Conservation (phyloP, 176 grass and related monocot genomes). For the Panicum miliaceum region DNA sequence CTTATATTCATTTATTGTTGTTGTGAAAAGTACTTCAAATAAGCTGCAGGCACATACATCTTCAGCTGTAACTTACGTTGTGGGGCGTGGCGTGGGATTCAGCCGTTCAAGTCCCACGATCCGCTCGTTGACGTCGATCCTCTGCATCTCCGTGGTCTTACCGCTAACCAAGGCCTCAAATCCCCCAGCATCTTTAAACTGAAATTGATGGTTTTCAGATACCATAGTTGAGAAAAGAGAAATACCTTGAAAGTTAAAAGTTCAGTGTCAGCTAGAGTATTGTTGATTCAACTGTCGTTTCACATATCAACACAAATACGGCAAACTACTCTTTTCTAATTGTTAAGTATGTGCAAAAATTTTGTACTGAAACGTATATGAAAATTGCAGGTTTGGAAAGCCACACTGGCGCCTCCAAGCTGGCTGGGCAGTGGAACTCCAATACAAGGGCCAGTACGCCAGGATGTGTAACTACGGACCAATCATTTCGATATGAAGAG, state of each 20-base stretch:
- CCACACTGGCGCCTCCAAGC: neutral
- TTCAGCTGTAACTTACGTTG: constrained; percentile 54
- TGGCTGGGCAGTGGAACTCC: neutral
- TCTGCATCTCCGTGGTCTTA: constrained; percentile 88
- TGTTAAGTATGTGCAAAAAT: neutral
- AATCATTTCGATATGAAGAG: neutral
- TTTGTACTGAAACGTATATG: neutral
- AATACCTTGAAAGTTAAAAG: neutral
- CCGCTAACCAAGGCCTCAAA: constrained; percentile 77
- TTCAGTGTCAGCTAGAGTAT: neutral
- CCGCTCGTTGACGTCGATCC: constrained; percentile 90
- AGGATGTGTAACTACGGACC: neutral
- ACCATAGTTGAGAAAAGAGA: neutral
- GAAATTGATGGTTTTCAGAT: constrained; percentile 42
- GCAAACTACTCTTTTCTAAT: neutral
- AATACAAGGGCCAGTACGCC: neutral
- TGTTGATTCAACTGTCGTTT: neutral
- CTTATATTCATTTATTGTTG: neutral
- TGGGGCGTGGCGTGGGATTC: constrained; percentile 80
- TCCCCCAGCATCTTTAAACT: constrained; percentile 95
- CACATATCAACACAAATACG: neutral
- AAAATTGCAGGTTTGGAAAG: neutral
- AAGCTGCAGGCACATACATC: neutral
- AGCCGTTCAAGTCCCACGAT: constrained; percentile 92
- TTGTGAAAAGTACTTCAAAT: neutral